These are phyloP conservation scores for Stygiomarasmius scandens DNA, from an alignment of 1,284 basidiomycete species.

Conservation along the genomic window DNA sequence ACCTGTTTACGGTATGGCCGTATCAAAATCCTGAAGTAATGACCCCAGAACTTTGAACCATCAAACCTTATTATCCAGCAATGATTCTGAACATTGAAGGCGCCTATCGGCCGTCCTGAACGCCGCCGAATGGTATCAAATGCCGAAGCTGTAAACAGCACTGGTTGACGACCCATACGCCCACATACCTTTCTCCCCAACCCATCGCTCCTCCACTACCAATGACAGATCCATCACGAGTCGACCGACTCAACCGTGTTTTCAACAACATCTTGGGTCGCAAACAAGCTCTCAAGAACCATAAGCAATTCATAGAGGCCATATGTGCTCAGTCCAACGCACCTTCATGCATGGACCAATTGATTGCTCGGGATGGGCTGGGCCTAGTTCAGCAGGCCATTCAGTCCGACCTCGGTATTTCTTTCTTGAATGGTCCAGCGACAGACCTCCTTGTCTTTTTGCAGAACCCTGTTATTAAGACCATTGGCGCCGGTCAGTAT, in stretches of 20 bases:
- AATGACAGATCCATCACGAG: neutral
- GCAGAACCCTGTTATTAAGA: constrained; percentile 35
- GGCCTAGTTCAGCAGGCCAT: constrained; percentile 46
- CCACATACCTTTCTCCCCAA: no score
- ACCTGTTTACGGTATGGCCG: no score
- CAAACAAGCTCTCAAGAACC: neutral
- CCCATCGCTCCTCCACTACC: no score
- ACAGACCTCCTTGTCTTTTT: constrained; percentile 44
- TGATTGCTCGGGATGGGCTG: constrained; percentile 44
- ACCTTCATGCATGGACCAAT: constrained; percentile 39
- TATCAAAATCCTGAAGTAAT: no score
- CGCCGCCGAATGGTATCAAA: no score
- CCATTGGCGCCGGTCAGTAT: constrained; percentile 45
- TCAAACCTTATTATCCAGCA: no score
- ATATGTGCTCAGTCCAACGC: constrained; percentile 45
- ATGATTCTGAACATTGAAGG: no score
- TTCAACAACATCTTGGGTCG: neutral
- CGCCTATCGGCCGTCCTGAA: no score
- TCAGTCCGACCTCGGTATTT: constrained; percentile 38
- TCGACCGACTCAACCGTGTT: neutral
- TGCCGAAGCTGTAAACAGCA: no score
- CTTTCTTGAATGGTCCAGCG: constrained; percentile 50
- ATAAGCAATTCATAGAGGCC: constrained; percentile 40
- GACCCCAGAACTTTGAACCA: no score
- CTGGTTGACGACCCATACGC: no score